These are phyloP conservation scores for Clitopilus hobsonii DNA, from an alignment of 768 basidiomycete genomes.

Conservation along the genomic window DNA sequence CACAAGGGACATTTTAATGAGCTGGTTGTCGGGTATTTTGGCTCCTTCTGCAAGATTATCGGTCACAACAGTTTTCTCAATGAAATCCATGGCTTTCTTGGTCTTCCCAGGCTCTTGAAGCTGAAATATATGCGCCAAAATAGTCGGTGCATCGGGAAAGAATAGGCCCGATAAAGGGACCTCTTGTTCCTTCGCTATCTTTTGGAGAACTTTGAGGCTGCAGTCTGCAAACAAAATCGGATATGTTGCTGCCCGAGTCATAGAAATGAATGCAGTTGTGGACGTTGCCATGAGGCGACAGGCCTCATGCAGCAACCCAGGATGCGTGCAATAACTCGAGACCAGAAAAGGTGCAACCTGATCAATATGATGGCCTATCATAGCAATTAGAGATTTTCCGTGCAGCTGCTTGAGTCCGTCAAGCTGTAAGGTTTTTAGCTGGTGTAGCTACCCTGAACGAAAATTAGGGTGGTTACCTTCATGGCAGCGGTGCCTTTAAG, in stretches of 20 bases:
- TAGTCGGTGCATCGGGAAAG: constrained; percentile 49
- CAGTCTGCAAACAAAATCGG: constrained; percentile 65
- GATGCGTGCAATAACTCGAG: constrained; percentile 51
- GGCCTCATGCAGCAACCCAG: constrained; percentile 53
- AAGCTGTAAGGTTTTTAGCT: constrained; percentile 38
- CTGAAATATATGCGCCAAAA: constrained; percentile 67
- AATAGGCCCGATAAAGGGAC: constrained; percentile 44
- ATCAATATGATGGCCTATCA: constrained; percentile 67
- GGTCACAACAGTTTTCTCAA: constrained; percentile 49
- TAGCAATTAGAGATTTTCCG: constrained; percentile 57
- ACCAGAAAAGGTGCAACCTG: constrained; percentile 65
- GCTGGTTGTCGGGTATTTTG: constrained; percentile 36
- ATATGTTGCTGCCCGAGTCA: constrained; percentile 59
- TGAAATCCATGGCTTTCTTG: constrained; percentile 55
- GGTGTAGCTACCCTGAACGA: background rate
- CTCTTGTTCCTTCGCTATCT: constrained; percentile 51
- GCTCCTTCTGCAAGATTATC: constrained; percentile 33
- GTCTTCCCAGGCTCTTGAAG: constrained; percentile 50
- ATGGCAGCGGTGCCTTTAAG: constrained; percentile 64
- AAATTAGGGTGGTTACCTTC: constrained; percentile 43
- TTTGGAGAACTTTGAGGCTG: constrained; percentile 53
- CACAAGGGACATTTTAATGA: constrained; percentile 65
- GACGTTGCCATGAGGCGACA: constrained; percentile 65
- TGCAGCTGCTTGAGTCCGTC: constrained; percentile 50
- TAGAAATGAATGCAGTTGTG: constrained; percentile 55